phyloP scores from a whole-genome alignment of 257 asterid genomes.

The Przewalskia tangutica region DNA sequence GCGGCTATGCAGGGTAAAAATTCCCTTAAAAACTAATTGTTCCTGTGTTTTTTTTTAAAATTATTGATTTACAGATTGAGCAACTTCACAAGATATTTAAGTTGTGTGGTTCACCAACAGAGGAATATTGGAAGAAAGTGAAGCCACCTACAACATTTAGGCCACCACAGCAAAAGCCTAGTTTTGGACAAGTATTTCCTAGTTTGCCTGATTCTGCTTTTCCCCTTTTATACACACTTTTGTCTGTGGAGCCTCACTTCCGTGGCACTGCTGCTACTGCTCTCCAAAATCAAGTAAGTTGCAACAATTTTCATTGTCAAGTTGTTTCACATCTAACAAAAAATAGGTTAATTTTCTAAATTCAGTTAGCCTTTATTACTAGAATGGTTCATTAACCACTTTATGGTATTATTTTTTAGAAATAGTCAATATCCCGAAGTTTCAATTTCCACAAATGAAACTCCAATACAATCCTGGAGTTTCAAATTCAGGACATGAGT shows the following conservation, averaged over 20 bases:
- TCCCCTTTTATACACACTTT: slow-evolving; percentile 41
- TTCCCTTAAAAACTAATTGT: neutral
- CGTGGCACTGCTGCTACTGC: slow-evolving; percentile 55
- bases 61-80: slow-evolving; percentile 35
- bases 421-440: too few relatives aligned
- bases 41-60: neutral
- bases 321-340: too few relatives aligned
- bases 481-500: too few relatives aligned
- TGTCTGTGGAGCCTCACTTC: slow-evolving; percentile 46
- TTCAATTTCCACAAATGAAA: too few relatives aligned
- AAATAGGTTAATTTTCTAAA: neutral
- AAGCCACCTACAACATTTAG: slow-evolving; percentile 68
- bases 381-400: too few relatives aligned
- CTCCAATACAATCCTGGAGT: neutral
- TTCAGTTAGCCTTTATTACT: neutral
- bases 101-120: slow-evolving; percentile 75
- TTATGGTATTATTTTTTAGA: too few relatives aligned
- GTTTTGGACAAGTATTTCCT: slow-evolving; percentile 43
- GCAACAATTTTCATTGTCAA: neutral
- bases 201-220: slow-evolving; percentile 41
- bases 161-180: slow-evolving; percentile 48
- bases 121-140: slow-evolving; percentile 66
- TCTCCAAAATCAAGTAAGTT: slow-evolving; percentile 48
- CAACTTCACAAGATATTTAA: slow-evolving; percentile 78
- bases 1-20: too few relatives aligned